Base-by-base conservation (phyloP, 106 monocot genomes). In the Xerophyta viscosa region DNA sequence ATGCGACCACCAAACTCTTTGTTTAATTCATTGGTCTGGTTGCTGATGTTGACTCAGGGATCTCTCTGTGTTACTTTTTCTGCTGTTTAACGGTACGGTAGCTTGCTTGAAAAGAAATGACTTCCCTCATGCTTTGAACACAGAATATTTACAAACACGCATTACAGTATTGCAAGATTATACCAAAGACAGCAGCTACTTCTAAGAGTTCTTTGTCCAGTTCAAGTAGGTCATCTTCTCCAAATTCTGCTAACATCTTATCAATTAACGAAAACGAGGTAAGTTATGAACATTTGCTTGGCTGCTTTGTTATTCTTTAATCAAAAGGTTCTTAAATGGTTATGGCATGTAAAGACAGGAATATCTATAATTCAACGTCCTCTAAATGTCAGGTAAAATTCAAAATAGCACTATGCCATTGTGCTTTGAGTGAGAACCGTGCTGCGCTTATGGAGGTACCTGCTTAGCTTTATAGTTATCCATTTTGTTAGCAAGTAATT, bases 101-200 rank as follows among this genome's bases (percentile, higher is more conserved):
- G 3, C 53, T 15, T 12, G 20, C 31, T 46, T 50, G 41, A 15
- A 43, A 1, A 45, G 31, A 48, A 31, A 49, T 49, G 1, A 27
- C 31, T 25, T 4, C 18, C 56, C 48, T 29, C 43, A 61, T 46
- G 23, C 37, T 54, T 71, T 54, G 4, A 6, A 61, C 14, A 29
- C 74, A 98, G 98, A 79, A 54, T 58, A 71, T 77, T 57, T 98
- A 98, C 74, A 98, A 90, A 51, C 90, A 86, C 77, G 86, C 90
- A 71, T 66, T 98, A 74, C 90, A 82, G 44, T 70, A 68, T 22
- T 82, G 74, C 57, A 98, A 82, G 71, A 72, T 58, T 51, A 76
- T 85, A 66, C 81, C 89, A 7, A 90, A 71, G 55, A 89, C 78
- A 72, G 56, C 60, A 24, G 29, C 52, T 52, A 66, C 50, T 65